These are phyloP conservation scores for Lipomyces yarrowii DNA, from an alignment of 1,139 yeast species.

Conservation along the genomic window DNA sequence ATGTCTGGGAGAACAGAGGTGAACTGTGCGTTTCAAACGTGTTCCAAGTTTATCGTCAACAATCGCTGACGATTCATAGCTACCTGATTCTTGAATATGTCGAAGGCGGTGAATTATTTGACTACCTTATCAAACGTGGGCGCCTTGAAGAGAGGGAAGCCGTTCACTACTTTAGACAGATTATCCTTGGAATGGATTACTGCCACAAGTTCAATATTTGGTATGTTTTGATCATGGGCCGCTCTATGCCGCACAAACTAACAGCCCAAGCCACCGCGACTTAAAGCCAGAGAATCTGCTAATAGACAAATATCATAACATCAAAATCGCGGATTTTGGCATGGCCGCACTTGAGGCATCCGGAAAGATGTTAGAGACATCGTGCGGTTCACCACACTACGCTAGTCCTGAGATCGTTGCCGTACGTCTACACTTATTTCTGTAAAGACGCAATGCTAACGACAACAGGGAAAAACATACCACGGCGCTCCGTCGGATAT, in stretches of 20 bases:
- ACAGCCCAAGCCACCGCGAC: constrained; percentile 75
- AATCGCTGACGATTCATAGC: constrained; percentile 19
- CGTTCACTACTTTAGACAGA: constrained; percentile 85
- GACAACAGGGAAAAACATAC: constrained; percentile 66
- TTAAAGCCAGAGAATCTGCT: constrained; percentile 92
- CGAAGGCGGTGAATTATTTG: constrained; percentile 96
- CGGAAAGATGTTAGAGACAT: constrained; percentile 83
- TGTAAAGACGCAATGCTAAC: not conserved
- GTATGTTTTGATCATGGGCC: constrained; percentile 3
- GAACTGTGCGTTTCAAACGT: constrained; percentile 53
- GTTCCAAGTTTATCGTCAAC: not conserved
- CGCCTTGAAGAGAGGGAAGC: constrained; percentile 89
- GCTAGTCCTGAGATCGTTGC: constrained; percentile 98
- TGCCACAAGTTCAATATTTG: constrained; percentile 89
- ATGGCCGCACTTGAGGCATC: constrained; percentile 98
- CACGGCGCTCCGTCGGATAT: constrained; percentile 98
- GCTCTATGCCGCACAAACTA: not conserved
- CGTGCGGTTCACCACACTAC: constrained; percentile 98
- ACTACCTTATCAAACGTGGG: constrained; percentile 85
- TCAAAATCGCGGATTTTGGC: constrained; percentile 97
- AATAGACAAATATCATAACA: constrained; percentile 81
- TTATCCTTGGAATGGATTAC: constrained; percentile 87
- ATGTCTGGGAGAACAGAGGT: constrained; percentile 97
- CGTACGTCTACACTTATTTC: constrained; percentile 8
- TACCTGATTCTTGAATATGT: constrained; percentile 92